These are phyloP conservation scores for Malus hybrid DNA, from an alignment of 331 rosid species.

Conservation along the genomic window DNA sequence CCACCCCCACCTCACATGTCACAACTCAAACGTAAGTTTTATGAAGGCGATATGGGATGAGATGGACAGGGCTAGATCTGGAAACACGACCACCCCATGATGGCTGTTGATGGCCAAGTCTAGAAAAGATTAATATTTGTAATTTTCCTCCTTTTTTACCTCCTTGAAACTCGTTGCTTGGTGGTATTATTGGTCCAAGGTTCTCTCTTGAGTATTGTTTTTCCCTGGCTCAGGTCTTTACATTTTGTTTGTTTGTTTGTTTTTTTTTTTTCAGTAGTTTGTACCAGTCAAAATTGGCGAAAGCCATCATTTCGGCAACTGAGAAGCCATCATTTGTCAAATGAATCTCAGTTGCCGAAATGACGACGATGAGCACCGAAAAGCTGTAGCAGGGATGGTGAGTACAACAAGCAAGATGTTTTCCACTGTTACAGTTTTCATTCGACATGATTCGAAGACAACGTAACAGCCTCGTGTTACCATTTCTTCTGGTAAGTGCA, in stretches of 20 bases:
- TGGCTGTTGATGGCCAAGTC: conserved; percentile 44
- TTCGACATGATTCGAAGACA: too few relatives aligned
- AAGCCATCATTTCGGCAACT: too few relatives aligned
- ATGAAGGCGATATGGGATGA: conserved; percentile 49
- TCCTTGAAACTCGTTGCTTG: neutral
- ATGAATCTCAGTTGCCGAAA: too few relatives aligned
- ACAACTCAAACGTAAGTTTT: conserved; percentile 49
- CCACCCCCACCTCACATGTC: conserved; percentile 42
- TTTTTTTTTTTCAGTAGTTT: neutral
- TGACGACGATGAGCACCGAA: too few relatives aligned
- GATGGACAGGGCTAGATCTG: conserved; percentile 65
- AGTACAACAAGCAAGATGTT: too few relatives aligned
- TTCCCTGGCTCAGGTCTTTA: neutral
- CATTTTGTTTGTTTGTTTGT: conserved; percentile 1
- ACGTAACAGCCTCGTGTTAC: too few relatives aligned
- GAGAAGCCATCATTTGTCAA: too few relatives aligned
- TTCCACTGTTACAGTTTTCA: too few relatives aligned
- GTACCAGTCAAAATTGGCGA: neutral
- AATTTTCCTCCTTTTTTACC: neutral
- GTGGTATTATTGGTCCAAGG: neutral
- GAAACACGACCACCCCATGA: conserved; percentile 67
- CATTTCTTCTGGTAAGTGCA: too few relatives aligned
- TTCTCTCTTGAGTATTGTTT: neutral
- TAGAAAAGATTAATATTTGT: conserved; percentile 11
- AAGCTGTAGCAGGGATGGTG: too few relatives aligned